A percentile compares a stretch with the other conserved stretches of the same genome.
These are phyloP conservation scores for Penicillium daleae DNA, from an alignment of 495 filamentous ascomycete genomes.

Conservation along the genomic window DNA sequence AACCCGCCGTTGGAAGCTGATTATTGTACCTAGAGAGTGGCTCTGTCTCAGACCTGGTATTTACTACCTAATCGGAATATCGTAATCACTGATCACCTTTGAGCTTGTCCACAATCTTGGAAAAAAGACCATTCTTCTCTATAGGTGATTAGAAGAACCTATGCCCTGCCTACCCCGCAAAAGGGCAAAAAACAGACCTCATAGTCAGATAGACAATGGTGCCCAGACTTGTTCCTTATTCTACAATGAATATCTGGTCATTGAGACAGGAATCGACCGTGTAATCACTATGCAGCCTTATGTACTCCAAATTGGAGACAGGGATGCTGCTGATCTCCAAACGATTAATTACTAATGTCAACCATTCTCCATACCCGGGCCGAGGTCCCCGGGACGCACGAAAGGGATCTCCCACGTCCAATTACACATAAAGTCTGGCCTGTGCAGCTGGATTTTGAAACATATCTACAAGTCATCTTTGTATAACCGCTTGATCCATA, in stretches of 20 bases:
- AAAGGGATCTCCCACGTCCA: background rate
- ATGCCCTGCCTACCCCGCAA: background rate
- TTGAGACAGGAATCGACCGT: background rate
- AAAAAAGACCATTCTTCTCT: too few species aligned
- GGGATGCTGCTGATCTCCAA: background rate
- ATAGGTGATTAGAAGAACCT: too few species aligned
- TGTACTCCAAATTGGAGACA: constrained; percentile 16
- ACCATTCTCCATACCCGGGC: constrained; percentile 8
- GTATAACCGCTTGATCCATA: background rate
- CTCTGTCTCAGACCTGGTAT: background rate
- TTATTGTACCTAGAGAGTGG: background rate
- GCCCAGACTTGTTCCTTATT: background rate
- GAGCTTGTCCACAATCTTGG: background rate
- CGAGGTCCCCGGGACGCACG: constrained; percentile 10
- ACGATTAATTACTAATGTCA: constrained; percentile 14
- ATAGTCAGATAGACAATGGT: background rate
- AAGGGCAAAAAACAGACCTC: background rate
- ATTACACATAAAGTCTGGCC: background rate
- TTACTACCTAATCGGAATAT: background rate
- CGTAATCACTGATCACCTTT: background rate
- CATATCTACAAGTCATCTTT: background rate
- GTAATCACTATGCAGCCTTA: background rate
- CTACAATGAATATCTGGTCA: background rate
- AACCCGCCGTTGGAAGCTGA: background rate
- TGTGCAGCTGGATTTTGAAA: background rate